Evolutionary conservation across 2,329 filamentous ascomycete species (phyloP).

Genomic region (Aspergillus ochraceus): DNA sequence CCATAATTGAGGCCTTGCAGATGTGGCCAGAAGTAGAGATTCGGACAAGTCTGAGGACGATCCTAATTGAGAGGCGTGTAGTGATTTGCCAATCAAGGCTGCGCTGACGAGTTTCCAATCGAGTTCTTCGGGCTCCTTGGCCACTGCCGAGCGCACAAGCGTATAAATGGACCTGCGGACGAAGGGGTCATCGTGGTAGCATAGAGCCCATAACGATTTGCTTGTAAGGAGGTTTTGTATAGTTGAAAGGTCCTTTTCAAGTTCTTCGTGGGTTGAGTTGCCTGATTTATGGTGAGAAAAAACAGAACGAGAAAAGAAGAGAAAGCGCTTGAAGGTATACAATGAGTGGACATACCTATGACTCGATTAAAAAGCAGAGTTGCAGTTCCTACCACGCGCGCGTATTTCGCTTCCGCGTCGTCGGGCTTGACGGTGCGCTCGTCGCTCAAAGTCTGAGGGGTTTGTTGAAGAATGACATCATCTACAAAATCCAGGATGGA

Average conservation of each 20-base stretch:
- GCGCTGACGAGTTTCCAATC: constrained; percentile 68
- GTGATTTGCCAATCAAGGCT: constrained; percentile 71
- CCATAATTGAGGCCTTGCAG: constrained; percentile 70
- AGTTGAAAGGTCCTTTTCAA: constrained; percentile 59
- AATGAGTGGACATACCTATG: constrained; percentile 39
- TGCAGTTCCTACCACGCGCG: constrained; percentile 68
- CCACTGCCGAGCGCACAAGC: constrained; percentile 53
- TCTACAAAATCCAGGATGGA: constrained; percentile 80
- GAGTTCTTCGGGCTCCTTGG: constrained; percentile 46
- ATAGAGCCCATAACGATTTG: constrained; percentile 61
- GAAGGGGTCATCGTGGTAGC: constrained; percentile 55
- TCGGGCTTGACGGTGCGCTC: constrained; percentile 80
- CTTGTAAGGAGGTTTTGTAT: constrained; percentile 69
- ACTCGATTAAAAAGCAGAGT: constrained; percentile 57
- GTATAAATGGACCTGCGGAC: constrained; percentile 60
- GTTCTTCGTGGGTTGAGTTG: constrained; percentile 46
- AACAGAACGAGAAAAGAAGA: background rate
- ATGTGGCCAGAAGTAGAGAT: constrained; percentile 66
- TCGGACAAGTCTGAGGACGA: constrained; percentile 72
- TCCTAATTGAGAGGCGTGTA: constrained; percentile 70
- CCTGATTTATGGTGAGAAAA: constrained; percentile 27
- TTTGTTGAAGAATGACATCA: constrained; percentile 76
- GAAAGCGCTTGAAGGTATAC: background rate
- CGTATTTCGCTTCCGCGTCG: constrained; percentile 83
- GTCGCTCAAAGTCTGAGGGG: constrained; percentile 79